Evolutionary conservation across 805 yeast genomes (phyloP).

Genomic region (Clavispora carvajalis): DNA sequence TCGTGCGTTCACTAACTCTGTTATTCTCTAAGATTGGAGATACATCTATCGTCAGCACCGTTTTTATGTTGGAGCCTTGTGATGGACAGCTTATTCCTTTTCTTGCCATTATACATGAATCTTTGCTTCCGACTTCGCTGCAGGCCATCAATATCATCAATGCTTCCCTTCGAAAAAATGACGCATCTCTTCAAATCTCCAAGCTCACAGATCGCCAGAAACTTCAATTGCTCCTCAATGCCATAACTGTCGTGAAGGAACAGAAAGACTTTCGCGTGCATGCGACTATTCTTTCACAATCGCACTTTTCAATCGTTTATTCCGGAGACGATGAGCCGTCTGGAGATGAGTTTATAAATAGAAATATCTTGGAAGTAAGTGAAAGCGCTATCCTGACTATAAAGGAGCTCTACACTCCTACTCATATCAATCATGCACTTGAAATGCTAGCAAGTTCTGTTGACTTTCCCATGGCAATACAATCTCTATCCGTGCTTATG

Average conservation of each 20-base stretch:
- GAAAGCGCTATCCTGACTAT: conserved; percentile 1
- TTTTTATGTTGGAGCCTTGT: conserved; percentile 2
- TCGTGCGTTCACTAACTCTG: background rate
- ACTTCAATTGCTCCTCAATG: background rate
- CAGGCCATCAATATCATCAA: background rate
- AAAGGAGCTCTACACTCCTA: conserved; percentile 3
- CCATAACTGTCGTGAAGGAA: background rate
- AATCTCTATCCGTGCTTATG: conserved; percentile 26
- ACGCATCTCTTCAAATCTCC: background rate
- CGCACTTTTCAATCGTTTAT: background rate
- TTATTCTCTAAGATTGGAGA: background rate
- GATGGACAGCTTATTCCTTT: conserved; percentile 6
- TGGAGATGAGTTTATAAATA: too few species aligned
- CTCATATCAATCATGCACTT: conserved; percentile 5
- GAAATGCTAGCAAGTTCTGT: background rate
- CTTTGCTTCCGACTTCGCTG: background rate
- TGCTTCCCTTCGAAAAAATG: background rate
- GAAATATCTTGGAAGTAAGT: too few species aligned
- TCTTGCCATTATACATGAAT: background rate
- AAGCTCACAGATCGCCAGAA: background rate
- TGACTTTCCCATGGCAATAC: conserved; percentile 10
- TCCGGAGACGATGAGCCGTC: conserved; percentile 3
- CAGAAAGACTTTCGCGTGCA: conserved; percentile 1
- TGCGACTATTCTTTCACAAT: conserved; percentile 3
- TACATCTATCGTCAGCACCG: background rate